Base-by-base conservation (phyloP, 73 alveolate genomes). In the Paramecium primaurelia region DNA sequence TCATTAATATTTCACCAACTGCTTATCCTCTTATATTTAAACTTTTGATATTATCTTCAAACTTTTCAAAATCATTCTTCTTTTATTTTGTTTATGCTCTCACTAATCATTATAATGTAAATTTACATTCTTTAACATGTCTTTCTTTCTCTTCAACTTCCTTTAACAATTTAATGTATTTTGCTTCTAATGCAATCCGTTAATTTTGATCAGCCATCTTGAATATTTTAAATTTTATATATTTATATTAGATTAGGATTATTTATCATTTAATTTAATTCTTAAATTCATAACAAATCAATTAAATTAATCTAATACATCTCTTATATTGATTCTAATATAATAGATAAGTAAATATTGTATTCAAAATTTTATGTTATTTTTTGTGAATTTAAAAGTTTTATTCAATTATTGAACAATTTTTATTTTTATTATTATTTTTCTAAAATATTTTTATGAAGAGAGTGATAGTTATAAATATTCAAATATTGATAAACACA, bases 1-100 rank as follows among this genome's bases (percentile, higher is more conserved):
- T 92, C 92, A 94, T 93, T 83, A 97, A 93, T 75, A 96, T 99
- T 92, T 99, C 99, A 92, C 99, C 99, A 42, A 98, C 96, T 44
- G 98, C 88, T 92, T 98, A 97, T 44, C 99, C 99, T 30, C 98
- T 97, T 86, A 97, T 93, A 90, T 99, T 99, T 16, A 98, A 95
- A 69, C 98, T 96, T 84, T 97, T 97, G 49, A 97, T 86, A 59
- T 96, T 94, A 32, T 97, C 98, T 86, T 98, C 99, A 6, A 99
- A 96, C 89, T 95, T 97, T 86, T 97, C 99, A 69, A 64, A 93
- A 26, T 87, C 93, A 71, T 88, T 91, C 73, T 89, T 92, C 95
- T 86, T 92, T 45, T 95, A 96, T 8, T 84, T 90, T 4, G 88
- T 59, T 45, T 73, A 58, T 14, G 77, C 54, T 86, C 97, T 96